A percentile compares a stretch with the other conserved stretches of the same genome.
These are phyloP conservation scores for Phytopythium kandeliae DNA, from an alignment of 352 stramenopile species.

Conservation along the genomic window DNA sequence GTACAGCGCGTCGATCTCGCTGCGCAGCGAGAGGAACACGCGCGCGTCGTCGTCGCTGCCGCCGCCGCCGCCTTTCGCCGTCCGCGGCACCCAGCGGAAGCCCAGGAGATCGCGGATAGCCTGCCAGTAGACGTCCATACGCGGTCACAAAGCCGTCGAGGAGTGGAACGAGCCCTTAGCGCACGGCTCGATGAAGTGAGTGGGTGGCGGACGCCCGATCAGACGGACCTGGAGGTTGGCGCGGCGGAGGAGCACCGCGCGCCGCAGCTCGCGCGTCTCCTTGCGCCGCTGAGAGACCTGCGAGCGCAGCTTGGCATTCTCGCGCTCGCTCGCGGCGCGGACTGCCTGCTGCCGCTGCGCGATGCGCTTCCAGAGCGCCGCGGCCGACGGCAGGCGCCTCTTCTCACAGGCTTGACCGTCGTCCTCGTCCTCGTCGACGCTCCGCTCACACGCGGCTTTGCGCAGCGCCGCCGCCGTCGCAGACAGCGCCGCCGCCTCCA, in stretches of 20 bases:
- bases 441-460: neutral
- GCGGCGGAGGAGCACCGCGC: neutral
- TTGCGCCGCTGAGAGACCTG: constrained; percentile 2
- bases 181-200: neutral
- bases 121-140: neutral
- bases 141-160: too few relatives aligned
- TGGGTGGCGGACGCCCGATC: neutral
- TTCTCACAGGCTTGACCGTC: neutral
- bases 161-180: too few relatives aligned
- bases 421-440: neutral
- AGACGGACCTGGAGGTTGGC: constrained; percentile 3
- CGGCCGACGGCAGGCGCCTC: neutral
- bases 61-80: neutral
- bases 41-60: neutral
- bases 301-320: neutral
- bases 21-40: constrained; percentile 1
- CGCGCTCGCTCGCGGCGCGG: neutral
- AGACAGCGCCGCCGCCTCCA: neutral
- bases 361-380: constrained; percentile 1
- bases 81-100: neutral
- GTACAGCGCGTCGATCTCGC: constrained; percentile 1
- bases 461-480: neutral
- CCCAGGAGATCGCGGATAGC: neutral
- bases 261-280: constrained; percentile 5
- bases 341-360: neutral